Evolutionary conservation across 2,329 filamentous ascomycete species (phyloP).

Genomic region (Fusarium cicatricum): DNA sequence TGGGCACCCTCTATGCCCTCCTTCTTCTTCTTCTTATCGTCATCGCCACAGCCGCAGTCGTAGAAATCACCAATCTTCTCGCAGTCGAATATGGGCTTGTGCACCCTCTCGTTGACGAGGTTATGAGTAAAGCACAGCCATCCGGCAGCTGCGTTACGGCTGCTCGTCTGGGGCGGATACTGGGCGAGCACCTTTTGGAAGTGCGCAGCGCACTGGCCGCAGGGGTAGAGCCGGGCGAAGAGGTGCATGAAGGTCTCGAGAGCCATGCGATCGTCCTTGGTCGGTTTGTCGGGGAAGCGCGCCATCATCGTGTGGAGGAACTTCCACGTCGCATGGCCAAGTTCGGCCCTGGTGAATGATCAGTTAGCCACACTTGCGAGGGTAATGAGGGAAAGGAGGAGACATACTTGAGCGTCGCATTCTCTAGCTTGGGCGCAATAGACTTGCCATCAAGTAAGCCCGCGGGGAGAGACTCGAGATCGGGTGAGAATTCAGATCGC

Average conservation of each 20-base stretch:
- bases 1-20: constrained; percentile 35
- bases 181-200: constrained; percentile 69
- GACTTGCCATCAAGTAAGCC: constrained; percentile 70
- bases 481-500: constrained; percentile 46
- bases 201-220: constrained; percentile 73
- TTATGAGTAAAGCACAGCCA: constrained; percentile 77
- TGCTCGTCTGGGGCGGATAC: constrained; percentile 71
- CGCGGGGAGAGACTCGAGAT: constrained; percentile 54
- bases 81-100: constrained; percentile 71
- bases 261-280: constrained; percentile 67
- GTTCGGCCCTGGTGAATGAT: constrained; percentile 60
- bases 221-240: constrained; percentile 74
- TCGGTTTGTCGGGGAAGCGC: constrained; percentile 72
- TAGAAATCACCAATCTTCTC: constrained; percentile 75
- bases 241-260: constrained; percentile 72
- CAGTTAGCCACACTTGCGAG: neutral
- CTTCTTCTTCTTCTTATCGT: constrained; percentile 57
- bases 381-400: neutral
- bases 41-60: constrained; percentile 76
- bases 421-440: constrained; percentile 83
- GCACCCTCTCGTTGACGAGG: constrained; percentile 69
- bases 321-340: constrained; percentile 74
- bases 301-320: constrained; percentile 76
- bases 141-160: constrained; percentile 68
- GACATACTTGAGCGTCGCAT: constrained; percentile 78